Conservation (phyloP, 2,329 filamentous ascomycete genomes). For the Fusarium luffae region DNA sequence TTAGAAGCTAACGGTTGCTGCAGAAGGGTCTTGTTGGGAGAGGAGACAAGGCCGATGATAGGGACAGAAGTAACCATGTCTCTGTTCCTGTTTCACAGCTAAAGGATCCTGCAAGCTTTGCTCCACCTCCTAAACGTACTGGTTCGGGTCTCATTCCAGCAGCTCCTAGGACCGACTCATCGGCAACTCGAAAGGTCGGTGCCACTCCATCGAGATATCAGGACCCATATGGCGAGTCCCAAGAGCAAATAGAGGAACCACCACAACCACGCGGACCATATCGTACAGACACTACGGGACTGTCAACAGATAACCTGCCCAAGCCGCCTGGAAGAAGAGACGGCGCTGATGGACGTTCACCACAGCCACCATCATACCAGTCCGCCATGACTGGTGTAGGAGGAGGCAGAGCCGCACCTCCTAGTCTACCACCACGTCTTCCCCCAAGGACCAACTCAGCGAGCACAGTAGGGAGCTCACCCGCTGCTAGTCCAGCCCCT, state of each 20-base stretch:
- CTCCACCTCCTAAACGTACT: slow-evolving; percentile 77
- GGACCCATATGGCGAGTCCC: slow-evolving; percentile 41
- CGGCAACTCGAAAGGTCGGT: slow-evolving; percentile 44
- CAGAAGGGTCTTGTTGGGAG: slow-evolving; percentile 61
- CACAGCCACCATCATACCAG: slow-evolving; percentile 48
- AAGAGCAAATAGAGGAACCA: slow-evolving; percentile 45
- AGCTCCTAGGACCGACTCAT: slow-evolving; percentile 42
- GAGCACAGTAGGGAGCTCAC: slow-evolving; percentile 42
- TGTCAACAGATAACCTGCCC: slow-evolving; percentile 75
- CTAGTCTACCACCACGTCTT: slow-evolving; percentile 76
- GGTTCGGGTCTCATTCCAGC: slow-evolving; percentile 50
- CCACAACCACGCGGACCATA: slow-evolving; percentile 71
- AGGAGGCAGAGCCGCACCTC: slow-evolving; percentile 51
- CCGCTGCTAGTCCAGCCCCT: slow-evolving; percentile 38
- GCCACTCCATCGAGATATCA: slow-evolving; percentile 50
- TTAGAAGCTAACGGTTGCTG: slow-evolving; percentile 3
- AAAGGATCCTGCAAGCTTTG: slow-evolving; percentile 81
- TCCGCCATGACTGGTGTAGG: slow-evolving; percentile 43
- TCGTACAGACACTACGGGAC: slow-evolving; percentile 74
- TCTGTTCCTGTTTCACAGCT: slow-evolving; percentile 74
- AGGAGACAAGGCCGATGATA: slow-evolving; percentile 50
- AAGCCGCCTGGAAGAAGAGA: slow-evolving; percentile 72
- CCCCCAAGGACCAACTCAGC: slow-evolving; percentile 60
- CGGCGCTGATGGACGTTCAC: slow-evolving; percentile 51
- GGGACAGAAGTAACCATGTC: slow-evolving; percentile 50